A percentile compares a stretch with the other conserved stretches of the same genome.
phyloP scores from a whole-genome alignment of 163 green algal genomes.

The Volvox carteri region DNA sequence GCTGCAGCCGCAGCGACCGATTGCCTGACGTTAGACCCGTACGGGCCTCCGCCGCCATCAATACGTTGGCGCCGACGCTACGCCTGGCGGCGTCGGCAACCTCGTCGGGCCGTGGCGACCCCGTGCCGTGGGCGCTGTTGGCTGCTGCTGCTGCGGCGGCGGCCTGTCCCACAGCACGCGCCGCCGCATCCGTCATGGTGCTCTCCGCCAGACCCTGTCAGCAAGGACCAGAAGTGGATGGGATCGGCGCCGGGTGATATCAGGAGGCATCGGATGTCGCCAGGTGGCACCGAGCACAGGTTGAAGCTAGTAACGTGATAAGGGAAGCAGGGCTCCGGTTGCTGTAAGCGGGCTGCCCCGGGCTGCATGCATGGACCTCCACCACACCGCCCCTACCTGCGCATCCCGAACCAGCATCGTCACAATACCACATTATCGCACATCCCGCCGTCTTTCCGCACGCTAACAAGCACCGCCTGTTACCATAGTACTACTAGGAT shows the following conservation, averaged over 20 bases:
- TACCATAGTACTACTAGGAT: no score
- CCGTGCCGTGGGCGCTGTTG: background rate
- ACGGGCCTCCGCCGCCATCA: slow-evolving; percentile 9
- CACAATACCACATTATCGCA: no score
- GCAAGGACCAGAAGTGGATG: background rate
- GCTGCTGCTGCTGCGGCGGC: background rate
- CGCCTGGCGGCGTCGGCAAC: background rate
- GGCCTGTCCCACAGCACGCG: background rate
- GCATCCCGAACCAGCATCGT: no score
- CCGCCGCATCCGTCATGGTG: slow-evolving; percentile 11
- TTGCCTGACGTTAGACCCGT: background rate
- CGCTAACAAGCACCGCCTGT: no score
- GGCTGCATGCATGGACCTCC: no score
- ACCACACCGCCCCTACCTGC: no score
- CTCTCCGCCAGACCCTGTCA: slow-evolving; percentile 31
- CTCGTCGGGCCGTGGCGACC: background rate
- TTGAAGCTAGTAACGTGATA: no score
- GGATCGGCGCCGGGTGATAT: background rate
- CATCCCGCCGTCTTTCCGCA: no score
- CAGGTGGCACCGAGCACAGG: no score
- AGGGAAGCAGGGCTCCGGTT: no score
- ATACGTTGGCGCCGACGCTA: background rate
- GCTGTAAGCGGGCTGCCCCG: no score
- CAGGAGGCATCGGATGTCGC: no score
- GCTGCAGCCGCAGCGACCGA: slow-evolving; percentile 14